Conservation (phyloP, 768 basidiomycete species). For the Boletus bicolor region DNA sequence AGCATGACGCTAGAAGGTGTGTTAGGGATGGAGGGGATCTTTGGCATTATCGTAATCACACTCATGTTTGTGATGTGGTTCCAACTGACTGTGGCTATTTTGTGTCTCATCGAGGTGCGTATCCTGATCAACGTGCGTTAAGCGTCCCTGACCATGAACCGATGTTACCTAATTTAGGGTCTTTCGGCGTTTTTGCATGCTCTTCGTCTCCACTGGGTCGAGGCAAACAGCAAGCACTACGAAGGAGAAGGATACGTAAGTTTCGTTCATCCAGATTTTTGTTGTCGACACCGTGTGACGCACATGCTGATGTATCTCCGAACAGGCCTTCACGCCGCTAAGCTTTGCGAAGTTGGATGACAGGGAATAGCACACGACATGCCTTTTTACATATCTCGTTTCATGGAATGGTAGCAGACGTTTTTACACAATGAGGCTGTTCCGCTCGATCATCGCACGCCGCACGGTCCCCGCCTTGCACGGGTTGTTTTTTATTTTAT, state of each 20-base stretch:
- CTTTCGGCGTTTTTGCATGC: slow-evolving; percentile 96
- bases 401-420: slow-evolving; percentile 16
- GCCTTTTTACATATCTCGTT: slow-evolving; percentile 11
- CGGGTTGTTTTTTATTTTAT: background rate
- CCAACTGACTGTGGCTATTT: slow-evolving; percentile 62
- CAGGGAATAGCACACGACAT: slow-evolving; percentile 28
- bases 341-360: slow-evolving; percentile 45
- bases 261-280: slow-evolving; percentile 25
- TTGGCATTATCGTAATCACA: slow-evolving; percentile 52
- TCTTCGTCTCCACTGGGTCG: slow-evolving; percentile 95
- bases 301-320: slow-evolving; percentile 26
- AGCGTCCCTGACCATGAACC: slow-evolving; percentile 7
- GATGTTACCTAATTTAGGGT: slow-evolving; percentile 49
- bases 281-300: slow-evolving; percentile 21
- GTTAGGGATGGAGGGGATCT: slow-evolving; percentile 60
- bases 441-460: background rate
- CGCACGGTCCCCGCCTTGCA: background rate
- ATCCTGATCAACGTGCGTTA: slow-evolving; percentile 17
- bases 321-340: slow-evolving; percentile 47
- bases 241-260: slow-evolving; percentile 86
- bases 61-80: slow-evolving; percentile 77
- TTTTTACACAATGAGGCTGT: slow-evolving; percentile 17
- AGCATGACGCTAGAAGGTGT: slow-evolving; percentile 71
- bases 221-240: slow-evolving; percentile 96
- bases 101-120: slow-evolving; percentile 95